Conservation (phyloP, 768 basidiomycete genomes). For the Kwoniella sp. region DNA sequence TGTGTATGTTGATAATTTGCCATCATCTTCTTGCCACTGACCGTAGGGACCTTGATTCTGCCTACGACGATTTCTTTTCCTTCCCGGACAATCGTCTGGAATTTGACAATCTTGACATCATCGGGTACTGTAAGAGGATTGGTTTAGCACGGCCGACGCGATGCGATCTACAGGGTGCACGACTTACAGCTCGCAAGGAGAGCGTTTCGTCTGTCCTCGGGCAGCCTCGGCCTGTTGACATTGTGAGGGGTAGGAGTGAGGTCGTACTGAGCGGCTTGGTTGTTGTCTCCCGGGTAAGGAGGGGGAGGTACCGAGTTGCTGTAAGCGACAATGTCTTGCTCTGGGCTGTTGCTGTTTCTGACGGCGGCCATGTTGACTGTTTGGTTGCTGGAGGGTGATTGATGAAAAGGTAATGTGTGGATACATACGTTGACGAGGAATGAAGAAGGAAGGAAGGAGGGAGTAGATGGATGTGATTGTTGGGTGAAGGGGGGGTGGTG, state of each 20-base stretch:
- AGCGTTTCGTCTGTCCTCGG: constrained; percentile 40
- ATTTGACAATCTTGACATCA: constrained; percentile 67
- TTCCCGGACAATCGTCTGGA: constrained; percentile 85
- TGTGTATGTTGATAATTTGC: constrained; percentile 13
- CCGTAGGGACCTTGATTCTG: constrained; percentile 85
- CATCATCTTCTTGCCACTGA: constrained; percentile 53
- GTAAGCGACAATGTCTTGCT: constrained; percentile 34
- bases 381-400: not conserved
- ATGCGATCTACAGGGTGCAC: not conserved
- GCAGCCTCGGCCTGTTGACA: constrained; percentile 41
- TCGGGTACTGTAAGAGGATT: constrained; percentile 40
- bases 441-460: not conserved
- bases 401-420: not conserved
- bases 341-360: not conserved
- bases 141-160: constrained; percentile 3
- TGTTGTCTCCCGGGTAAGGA: constrained; percentile 31
- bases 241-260: constrained; percentile 40
- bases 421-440: not conserved
- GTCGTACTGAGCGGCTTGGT: constrained; percentile 27
- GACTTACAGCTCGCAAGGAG: constrained; percentile 39
- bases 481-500: not conserved
- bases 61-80: constrained; percentile 86
- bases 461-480: constrained; percentile 2
- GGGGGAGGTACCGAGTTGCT: constrained; percentile 40
- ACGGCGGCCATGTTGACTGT: constrained; percentile 5